phyloP scores from a whole-genome alignment of 768 basidiomycete genomes.

The Podaxis mareebaensis region DNA sequence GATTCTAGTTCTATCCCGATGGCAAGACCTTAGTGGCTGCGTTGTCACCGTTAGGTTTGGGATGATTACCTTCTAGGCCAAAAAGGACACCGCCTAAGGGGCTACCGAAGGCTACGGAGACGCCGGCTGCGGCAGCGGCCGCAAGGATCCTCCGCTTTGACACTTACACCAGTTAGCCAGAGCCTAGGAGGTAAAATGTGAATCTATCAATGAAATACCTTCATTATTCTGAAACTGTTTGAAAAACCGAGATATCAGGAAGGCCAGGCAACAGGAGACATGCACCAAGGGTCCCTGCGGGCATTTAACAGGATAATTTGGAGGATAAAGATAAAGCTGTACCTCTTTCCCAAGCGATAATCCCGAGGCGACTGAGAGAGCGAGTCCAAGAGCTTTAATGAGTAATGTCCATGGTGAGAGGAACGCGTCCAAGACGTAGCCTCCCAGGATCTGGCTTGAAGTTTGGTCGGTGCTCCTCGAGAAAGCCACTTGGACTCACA shows the following conservation, averaged over 20 bases:
- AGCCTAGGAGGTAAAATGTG: background rate
- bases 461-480: background rate
- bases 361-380: slow-evolving; percentile 83
- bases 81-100: slow-evolving; percentile 86
- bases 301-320: slow-evolving; percentile 7
- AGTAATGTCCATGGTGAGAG: slow-evolving; percentile 85
- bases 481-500: slow-evolving; percentile 36
- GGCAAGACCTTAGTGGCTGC: background rate
- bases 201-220: slow-evolving; percentile 37
- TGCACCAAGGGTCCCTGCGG: slow-evolving; percentile 79
- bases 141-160: slow-evolving; percentile 82
- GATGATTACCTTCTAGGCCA: slow-evolving; percentile 63
- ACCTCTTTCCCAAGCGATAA: slow-evolving; percentile 86
- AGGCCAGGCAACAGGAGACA: slow-evolving; percentile 81
- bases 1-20: slow-evolving; percentile 56
- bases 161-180: slow-evolving; percentile 35
- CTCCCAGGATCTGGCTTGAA: slow-evolving; percentile 62
- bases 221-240: slow-evolving; percentile 76
- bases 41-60: background rate
- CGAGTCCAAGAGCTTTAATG: slow-evolving; percentile 82
- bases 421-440: slow-evolving; percentile 86
- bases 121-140: slow-evolving; percentile 83
- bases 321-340: slow-evolving; percentile 18
- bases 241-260: slow-evolving; percentile 65
- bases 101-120: slow-evolving; percentile 87